phyloP scores from a whole-genome alignment of 192 early-diverging fungal species.

The Oehlia diaphana region DNA sequence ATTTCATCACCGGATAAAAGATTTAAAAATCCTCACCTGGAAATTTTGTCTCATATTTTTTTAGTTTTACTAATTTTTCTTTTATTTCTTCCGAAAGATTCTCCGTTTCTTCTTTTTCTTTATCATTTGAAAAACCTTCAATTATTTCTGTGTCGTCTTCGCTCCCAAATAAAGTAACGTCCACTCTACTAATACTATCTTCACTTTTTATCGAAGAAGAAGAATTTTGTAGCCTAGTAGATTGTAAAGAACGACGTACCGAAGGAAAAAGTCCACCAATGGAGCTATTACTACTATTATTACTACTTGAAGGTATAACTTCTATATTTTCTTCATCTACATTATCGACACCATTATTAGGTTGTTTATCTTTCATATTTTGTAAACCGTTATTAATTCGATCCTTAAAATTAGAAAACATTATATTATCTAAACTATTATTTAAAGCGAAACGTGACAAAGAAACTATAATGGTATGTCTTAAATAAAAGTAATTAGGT shows the following conservation, averaged over 20 bases:
- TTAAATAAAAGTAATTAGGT: neutral
- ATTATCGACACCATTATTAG: neutral
- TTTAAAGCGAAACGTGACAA: neutral
- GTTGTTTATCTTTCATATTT: neutral
- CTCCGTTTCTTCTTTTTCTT: neutral
- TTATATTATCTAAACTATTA: neutral
- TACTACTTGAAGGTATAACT: neutral
- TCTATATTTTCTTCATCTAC: neutral
- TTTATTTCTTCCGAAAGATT: conserved; percentile 30
- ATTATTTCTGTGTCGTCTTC: neutral
- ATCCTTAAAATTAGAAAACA: neutral
- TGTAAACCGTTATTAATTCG: neutral
- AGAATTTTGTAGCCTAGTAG: neutral
- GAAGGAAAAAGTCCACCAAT: neutral
- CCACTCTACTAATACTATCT: neutral
- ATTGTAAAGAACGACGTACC: neutral
- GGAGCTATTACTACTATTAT: neutral
- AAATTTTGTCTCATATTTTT: conserved; percentile 42
- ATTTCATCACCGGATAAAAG: too few species aligned
- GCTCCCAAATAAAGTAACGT: neutral
- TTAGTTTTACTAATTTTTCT: conserved; percentile 36
- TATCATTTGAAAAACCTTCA: neutral
- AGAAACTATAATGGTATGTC: neutral
- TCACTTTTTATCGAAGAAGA: neutral
- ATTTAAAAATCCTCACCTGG: conserved; percentile 35